Percentiles rank a stretch among this genome's conserved stretches.
phyloP scores from a whole-genome alignment of 2,329 filamentous ascomycete species.

The Coniella lustricola region DNA sequence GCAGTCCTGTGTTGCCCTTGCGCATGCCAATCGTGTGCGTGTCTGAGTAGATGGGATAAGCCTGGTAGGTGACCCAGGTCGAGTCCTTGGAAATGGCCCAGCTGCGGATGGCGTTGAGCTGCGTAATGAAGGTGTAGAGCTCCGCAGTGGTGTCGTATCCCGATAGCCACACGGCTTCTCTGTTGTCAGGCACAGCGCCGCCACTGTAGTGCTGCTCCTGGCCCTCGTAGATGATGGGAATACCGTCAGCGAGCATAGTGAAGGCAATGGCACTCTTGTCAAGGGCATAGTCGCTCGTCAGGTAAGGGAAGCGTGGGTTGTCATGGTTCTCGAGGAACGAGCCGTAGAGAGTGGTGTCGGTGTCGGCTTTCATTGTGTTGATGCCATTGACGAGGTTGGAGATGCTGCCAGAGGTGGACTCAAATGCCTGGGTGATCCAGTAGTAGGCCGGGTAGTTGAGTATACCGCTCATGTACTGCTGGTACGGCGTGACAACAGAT shows the following conservation, averaged over 20 bases:
- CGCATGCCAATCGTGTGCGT: conserved; percentile 35
- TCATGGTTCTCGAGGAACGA: conserved; percentile 46
- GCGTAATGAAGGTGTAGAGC: conserved; percentile 38
- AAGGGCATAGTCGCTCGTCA: conserved; percentile 39
- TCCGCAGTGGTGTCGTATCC: conserved; percentile 34
- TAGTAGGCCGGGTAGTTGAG: conserved; percentile 43
- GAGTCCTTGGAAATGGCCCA: conserved; percentile 31
- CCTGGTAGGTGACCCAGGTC: conserved; percentile 33
- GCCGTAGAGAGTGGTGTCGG: conserved; percentile 31
- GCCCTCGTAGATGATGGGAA: conserved; percentile 52
- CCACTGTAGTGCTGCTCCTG: conserved; percentile 49
- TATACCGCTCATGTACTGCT: conserved; percentile 38
- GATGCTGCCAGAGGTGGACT: conserved; percentile 25
- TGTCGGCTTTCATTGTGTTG: conserved; percentile 18
- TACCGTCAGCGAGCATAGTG: conserved; percentile 47
- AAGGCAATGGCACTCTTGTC: conserved; percentile 48
- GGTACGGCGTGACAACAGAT: conserved; percentile 36
- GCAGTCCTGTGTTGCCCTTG: conserved; percentile 32
- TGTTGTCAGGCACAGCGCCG: conserved; percentile 34
- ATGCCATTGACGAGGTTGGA: conserved; percentile 27
- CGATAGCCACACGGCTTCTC: conserved; percentile 43
- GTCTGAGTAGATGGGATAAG: conserved; percentile 32
- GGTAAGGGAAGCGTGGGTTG: conserved; percentile 35
- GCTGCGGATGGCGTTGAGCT: conserved; percentile 44
- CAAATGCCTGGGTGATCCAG: conserved; percentile 23